Conservation (phyloP, 768 basidiomycete genomes). For the Mycena sanguinolenta region DNA sequence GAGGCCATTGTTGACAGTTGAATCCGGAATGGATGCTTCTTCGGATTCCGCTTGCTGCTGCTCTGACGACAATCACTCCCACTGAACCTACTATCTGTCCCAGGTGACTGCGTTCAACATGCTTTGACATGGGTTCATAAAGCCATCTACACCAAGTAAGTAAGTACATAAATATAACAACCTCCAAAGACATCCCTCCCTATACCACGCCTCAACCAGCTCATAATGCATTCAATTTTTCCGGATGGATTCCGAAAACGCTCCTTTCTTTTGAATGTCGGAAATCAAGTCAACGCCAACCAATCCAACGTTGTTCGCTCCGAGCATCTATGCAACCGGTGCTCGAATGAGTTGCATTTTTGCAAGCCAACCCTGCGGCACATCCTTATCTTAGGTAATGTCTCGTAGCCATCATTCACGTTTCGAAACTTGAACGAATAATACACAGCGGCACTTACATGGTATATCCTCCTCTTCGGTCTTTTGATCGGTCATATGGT, state of each 20-base stretch:
- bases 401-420: background rate
- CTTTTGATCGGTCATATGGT: constrained; percentile 6
- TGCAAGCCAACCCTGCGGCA: background rate
- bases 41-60: too few relatives aligned
- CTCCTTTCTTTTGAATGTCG: constrained; percentile 12
- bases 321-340: constrained; percentile 10
- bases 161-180: background rate
- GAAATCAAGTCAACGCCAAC: background rate
- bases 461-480: background rate
- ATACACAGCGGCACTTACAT: constrained; percentile 16
- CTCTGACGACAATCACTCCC: too few relatives aligned
- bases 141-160: too few relatives aligned
- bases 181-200: background rate
- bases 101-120: too few relatives aligned
- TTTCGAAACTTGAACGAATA: background rate
- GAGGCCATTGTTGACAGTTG: too few relatives aligned
- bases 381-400: constrained; percentile 3
- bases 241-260: constrained; percentile 15
- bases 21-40: too few relatives aligned
- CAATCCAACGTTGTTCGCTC: background rate
- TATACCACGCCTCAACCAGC: background rate
- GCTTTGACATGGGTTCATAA: too few relatives aligned
- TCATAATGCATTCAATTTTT: background rate
- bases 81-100: too few relatives aligned
- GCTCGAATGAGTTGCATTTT: constrained; percentile 5